Percentiles rank a stretch among this genome's conserved stretches.
Evolutionary conservation across 176 grass and related monocot genomes (phyloP).

Genomic region (Oryza meridionalis): DNA sequence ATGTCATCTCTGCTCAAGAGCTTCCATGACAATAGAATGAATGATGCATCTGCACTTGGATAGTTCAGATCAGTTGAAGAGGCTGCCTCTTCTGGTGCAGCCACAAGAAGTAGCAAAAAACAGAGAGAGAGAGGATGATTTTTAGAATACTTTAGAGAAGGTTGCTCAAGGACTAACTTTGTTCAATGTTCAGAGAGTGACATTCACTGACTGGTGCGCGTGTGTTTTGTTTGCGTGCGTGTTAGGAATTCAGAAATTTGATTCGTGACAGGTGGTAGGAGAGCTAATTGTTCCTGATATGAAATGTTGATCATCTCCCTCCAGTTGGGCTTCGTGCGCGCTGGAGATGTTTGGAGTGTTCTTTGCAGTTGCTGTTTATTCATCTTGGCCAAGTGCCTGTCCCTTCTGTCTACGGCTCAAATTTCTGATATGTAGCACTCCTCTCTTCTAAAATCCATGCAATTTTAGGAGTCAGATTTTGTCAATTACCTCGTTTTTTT

Average conservation of each 20-base stretch:
- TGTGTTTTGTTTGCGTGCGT: background rate
- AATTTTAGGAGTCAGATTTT: too few relatives aligned
- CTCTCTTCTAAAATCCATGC: too few relatives aligned
- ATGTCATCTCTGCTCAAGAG: conserved; percentile 27
- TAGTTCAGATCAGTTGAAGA: background rate
- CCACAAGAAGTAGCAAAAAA: conserved; percentile 1
- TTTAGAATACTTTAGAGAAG: background rate
- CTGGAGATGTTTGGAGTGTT: background rate
- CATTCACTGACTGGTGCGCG: conserved; percentile 24
- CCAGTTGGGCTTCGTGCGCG: background rate
- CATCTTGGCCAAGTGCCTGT: background rate
- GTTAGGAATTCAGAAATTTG: conserved; percentile 34
- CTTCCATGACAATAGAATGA: background rate
- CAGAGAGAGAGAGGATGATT: background rate
- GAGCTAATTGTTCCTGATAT: conserved; percentile 23
- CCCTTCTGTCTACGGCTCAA: background rate
- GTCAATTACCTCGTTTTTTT: too few relatives aligned
- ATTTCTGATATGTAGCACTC: background rate
- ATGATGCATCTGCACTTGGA: background rate
- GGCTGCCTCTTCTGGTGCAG: conserved; percentile 14
- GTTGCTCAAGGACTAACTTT: conserved; percentile 27
- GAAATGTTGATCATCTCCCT: conserved; percentile 7
- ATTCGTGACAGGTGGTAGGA: conserved; percentile 25
- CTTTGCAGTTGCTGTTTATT: background rate
- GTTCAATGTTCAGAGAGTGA: conserved; percentile 15